Percentiles rank a stretch among this genome's conserved stretches.
Conservation (phyloP, 2,329 filamentous ascomycete genomes). For the Thielaviopsis ethacetica region DNA sequence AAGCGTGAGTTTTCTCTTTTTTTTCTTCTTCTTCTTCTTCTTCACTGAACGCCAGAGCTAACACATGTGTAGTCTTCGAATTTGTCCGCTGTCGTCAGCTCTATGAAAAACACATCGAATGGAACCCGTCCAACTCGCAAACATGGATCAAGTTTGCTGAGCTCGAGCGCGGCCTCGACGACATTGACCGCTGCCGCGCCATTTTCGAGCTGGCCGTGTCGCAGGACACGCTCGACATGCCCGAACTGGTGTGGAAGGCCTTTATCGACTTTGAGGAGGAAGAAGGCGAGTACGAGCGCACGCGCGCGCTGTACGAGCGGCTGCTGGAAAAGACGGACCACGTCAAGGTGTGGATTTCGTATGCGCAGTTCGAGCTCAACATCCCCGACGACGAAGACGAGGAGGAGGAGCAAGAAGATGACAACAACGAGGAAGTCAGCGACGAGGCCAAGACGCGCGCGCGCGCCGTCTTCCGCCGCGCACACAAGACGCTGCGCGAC, state of each 20-base stretch:
- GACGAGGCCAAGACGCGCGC: constrained; percentile 73
- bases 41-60: not conserved
- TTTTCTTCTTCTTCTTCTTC: not conserved
- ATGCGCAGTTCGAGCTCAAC: constrained; percentile 96
- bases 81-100: constrained; percentile 81
- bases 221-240: constrained; percentile 83
- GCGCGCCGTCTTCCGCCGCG: constrained; percentile 68
- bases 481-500: constrained; percentile 74
- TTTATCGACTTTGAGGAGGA: constrained; percentile 99
- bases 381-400: constrained; percentile 60
- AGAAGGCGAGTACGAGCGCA: constrained; percentile 75
- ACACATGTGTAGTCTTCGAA: constrained; percentile 49
- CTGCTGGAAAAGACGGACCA: constrained; percentile 91
- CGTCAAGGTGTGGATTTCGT: constrained; percentile 98
- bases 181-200: constrained; percentile 69
- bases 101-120: constrained; percentile 88
- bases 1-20: constrained; percentile 30
- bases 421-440: constrained; percentile 51
- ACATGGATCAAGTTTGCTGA: constrained; percentile 96
- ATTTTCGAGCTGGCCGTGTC: constrained; percentile 84
- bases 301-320: constrained; percentile 72
- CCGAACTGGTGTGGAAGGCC: constrained; percentile 90
- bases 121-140: constrained; percentile 76
- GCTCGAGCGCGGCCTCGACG: constrained; percentile 79
- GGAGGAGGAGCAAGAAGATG: constrained; percentile 35